Percentiles rank a stretch among this genome's conserved stretches.
Evolutionary conservation across 345 rosid species (phyloP).

Genomic region (Angophora floribunda): DNA sequence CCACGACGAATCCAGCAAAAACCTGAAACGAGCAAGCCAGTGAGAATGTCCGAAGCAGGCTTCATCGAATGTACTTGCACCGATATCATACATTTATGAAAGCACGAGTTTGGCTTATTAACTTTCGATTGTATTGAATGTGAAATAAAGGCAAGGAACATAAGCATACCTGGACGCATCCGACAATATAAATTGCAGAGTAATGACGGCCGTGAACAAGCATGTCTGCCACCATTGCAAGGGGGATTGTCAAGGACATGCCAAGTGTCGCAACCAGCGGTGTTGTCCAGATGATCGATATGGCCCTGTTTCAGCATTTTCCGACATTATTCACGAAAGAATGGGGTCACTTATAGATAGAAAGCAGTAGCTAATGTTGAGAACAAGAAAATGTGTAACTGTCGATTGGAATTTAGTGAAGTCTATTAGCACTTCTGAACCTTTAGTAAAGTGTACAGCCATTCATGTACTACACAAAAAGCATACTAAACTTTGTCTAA

Average conservation of each 20-base stretch:
- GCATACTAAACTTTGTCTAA: not conserved
- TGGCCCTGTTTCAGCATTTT: constrained; percentile 43
- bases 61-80: not conserved
- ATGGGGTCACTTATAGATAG: not conserved
- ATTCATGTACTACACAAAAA: not conserved
- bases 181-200: constrained; percentile 58
- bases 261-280: constrained; percentile 77
- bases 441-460: not conserved
- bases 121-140: not conserved
- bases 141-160: not conserved
- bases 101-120: not conserved
- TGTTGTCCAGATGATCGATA: constrained; percentile 84
- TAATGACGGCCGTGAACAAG: constrained; percentile 61
- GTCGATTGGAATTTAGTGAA: not conserved
- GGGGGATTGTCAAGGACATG: constrained; percentile 75
- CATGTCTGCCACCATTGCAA: constrained; percentile 87
- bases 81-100: not conserved
- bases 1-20: constrained; percentile 51
- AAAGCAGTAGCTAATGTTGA: not conserved
- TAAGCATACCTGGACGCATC: constrained; percentile 52
- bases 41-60: not conserved
- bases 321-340: not conserved
- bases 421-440: not conserved
- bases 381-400: not conserved
- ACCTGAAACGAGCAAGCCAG: constrained; percentile 16